Base-by-base conservation (phyloP, 2,329 filamentous ascomycete species). In the Hirsutella minnesotensis region DNA sequence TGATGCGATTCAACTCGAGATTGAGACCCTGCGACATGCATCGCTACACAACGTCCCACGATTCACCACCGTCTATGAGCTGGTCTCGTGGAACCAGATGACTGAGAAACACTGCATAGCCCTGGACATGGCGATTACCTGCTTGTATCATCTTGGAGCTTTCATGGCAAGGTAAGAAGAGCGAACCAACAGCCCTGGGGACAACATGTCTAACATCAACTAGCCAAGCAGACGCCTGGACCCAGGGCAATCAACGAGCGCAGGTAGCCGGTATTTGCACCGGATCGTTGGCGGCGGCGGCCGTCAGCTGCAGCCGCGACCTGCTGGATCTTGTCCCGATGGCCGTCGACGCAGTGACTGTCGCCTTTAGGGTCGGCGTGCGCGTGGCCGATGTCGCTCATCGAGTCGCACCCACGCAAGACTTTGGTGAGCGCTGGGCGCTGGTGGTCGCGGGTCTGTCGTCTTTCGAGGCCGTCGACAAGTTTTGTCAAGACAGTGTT, bases 121-220 rank as follows among this genome's bases (percentile, higher is more conserved):
- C 10, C 38, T 46, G 19, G 44, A 46, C 38, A 46, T 43, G 44
- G 41, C 44, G 18, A 22, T 46, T 16, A 43, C 37, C 2, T 40
- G 41, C 24, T 38, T 46, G 10, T 46, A 43, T 22, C 40, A 46
- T 24, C 38, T 46, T 9, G 44, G 37, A 8, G 4, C 24, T 29
- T 46, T 46, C 34, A 46, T 46, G n/a, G n/a, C n/a, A n/a, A n/a
- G n/a, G n/a, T n/a, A n/a, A n/a, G n/a, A n/a, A n/a, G n/a, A n/a
- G n/a, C n/a, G n/a, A n/a, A n/a, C n/a, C n/a, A n/a, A n/a, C n/a
- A n/a, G n/a, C n/a, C n/a, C n/a, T n/a, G n/a, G n/a, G n/a, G n/a
- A n/a, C n/a, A n/a, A n/a, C n/a, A n/a, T n/a, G n/a, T n/a, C n/a
- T n/a, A n/a, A n/a, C n/a, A n/a, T n/a, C n/a, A n/a, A n/a, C n/a